Evolutionary conservation across 23 red algal genomes (phyloP).

Genomic region (Gracilaria domingensis): DNA sequence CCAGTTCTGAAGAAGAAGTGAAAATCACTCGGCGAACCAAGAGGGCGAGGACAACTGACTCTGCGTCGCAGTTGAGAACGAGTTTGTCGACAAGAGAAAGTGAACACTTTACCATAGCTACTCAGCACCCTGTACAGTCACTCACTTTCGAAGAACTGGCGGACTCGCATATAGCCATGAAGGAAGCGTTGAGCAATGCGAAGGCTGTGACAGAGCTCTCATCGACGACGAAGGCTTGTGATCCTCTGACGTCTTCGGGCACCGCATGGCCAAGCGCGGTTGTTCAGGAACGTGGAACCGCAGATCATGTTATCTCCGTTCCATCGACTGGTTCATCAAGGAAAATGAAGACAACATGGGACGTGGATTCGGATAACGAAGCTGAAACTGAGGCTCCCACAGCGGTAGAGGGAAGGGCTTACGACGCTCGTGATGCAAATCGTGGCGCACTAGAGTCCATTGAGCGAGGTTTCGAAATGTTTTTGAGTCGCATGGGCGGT

Average conservation of each 20-base stretch:
- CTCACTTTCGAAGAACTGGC: neutral
- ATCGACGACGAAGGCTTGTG: too few relatives aligned
- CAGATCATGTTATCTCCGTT: neutral
- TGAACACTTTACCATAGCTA: neutral
- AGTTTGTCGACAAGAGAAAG: too few relatives aligned
- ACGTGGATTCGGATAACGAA: constrained; percentile 18
- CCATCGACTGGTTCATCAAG: neutral
- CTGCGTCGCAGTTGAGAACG: neutral
- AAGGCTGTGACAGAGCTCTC: too few relatives aligned
- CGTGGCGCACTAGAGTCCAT: neutral
- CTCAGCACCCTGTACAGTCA: neutral
- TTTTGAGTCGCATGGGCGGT: constrained; percentile 36
- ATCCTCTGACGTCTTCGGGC: neutral
- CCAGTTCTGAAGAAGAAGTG: constrained; percentile 4
- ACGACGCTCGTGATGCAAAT: neutral
- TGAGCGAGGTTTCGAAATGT: constrained; percentile 33
- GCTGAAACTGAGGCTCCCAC: neutral
- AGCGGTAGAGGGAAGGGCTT: neutral
- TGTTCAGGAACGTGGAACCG: neutral
- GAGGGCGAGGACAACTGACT: neutral
- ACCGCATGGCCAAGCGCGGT: neutral
- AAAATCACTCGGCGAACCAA: neutral
- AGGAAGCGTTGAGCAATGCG: neutral
- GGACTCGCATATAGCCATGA: neutral
- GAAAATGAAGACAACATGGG: neutral